These are phyloP conservation scores for Fusarium humuli DNA, from an alignment of 2,329 filamentous ascomycete genomes.

Conservation along the genomic window DNA sequence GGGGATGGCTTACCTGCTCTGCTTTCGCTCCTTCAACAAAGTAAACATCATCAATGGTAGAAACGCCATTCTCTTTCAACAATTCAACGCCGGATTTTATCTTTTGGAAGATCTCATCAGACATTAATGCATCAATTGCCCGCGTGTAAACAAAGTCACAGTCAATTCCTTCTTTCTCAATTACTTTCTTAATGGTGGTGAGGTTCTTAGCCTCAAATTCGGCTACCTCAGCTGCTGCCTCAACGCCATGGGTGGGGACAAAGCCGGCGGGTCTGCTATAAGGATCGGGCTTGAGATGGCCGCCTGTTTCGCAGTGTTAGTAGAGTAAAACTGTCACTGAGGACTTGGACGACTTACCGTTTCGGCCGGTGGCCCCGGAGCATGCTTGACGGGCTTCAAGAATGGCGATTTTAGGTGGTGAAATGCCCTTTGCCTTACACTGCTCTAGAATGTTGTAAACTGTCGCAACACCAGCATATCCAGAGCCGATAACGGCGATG, in stretches of 20 bases:
- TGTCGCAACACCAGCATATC: conserved; percentile 1
- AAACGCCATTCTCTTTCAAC: neutral
- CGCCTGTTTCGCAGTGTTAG: neutral
- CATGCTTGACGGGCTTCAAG: conserved; percentile 12
- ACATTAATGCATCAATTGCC: neutral
- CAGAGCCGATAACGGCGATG: neutral
- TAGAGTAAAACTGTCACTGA: accelerated
- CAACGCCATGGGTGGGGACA: neutral
- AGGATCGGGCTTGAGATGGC: neutral
- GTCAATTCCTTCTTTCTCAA: neutral
- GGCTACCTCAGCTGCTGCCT: neutral
- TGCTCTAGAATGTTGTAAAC: conserved; percentile 1
- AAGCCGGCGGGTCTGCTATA: neutral
- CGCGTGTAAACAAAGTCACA: conserved; percentile 11
- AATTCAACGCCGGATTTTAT: neutral
- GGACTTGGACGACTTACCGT: neutral
- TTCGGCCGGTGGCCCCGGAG: conserved; percentile 4
- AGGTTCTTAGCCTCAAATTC: conserved; percentile 9
- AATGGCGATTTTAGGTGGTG: neutral
- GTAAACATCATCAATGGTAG: conserved; percentile 3
- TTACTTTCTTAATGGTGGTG: neutral
- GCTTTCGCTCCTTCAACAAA: neutral
- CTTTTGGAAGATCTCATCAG: neutral
- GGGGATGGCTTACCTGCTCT: neutral
- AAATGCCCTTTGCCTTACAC: neutral